phyloP scores from a whole-genome alignment of 108 stramenopile species.

The Cyclotella cryptica region DNA sequence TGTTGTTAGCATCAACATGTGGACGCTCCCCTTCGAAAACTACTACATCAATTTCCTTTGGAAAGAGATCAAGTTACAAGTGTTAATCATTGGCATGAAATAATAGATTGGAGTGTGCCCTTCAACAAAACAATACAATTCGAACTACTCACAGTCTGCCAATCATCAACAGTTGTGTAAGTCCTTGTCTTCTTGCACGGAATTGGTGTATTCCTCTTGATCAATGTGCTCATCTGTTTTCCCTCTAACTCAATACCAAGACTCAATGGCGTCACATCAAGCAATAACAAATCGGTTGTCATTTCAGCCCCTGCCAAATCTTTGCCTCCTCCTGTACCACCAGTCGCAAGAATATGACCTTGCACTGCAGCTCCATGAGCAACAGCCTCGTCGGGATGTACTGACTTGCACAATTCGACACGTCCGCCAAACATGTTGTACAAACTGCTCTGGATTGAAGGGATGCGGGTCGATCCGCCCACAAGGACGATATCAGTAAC shows the following conservation, averaged over 20 bases:
- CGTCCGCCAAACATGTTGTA: conserved; percentile 70
- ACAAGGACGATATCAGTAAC: conserved; percentile 81
- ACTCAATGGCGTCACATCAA: conserved; percentile 90
- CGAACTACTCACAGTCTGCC: conserved; percentile 61
- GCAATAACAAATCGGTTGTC: conserved; percentile 77
- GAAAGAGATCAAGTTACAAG: not conserved
- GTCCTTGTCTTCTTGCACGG: conserved; percentile 76
- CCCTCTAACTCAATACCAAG: conserved; percentile 88
- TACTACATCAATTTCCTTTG: conserved; percentile 76
- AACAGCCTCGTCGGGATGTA: conserved; percentile 82
- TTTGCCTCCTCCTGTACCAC: conserved; percentile 63
- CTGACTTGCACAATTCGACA: conserved; percentile 72
- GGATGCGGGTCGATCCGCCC: conserved; percentile 79
- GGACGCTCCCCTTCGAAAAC: conserved; percentile 90
- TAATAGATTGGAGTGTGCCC: not conserved
- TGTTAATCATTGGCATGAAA: not conserved
- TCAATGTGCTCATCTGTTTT: conserved; percentile 73
- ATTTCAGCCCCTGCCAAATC: conserved; percentile 62
- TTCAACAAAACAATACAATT: not conserved
- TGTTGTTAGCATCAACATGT: conserved; percentile 84
- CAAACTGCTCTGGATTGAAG: conserved; percentile 62
- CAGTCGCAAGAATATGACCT: conserved; percentile 74
- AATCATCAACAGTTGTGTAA: conserved; percentile 78
- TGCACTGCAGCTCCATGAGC: conserved; percentile 83
- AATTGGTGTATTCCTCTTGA: conserved; percentile 76